Evolutionary conservation across 768 basidiomycete genomes (phyloP), one percentile per base, ranked within the genome.

Genomic region (Lactifluus pinguis): DNA sequence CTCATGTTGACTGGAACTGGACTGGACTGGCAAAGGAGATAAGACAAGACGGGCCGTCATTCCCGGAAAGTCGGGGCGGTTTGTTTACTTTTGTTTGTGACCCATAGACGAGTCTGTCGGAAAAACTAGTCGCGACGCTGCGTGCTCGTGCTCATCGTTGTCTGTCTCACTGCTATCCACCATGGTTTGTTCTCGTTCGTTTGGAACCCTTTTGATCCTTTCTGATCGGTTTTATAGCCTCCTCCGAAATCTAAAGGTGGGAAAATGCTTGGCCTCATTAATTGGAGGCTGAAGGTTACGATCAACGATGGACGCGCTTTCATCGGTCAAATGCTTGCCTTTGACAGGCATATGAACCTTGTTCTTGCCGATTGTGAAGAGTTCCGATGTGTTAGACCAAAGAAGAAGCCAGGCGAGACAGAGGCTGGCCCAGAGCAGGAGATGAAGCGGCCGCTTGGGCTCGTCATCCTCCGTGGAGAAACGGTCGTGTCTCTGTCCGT

Each of bases 331-430:
- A 97, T 98, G 92, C 88, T 99, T 73, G 97, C 97, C 55, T 99
- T 98, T 73, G 97, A 99, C 78, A 87, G 91, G 70, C 97, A 99
- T 76, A 99, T 98, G 97, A 99, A 99, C 76, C 80, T 99, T 68
- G 97, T 99, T 49, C 77, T 99, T 57, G 94, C 95, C 15, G 97
- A 98, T 68, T 98, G 95, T 71, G 97, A 99, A 74, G 97, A 99
- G 75, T 99, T 98, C 72, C 78, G 97, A 69, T 85, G 89, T 65
- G 86, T 98, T 45, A 78, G 89, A 65, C 88, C 89, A 42, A 98
- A 98, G 80, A 93, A 93, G 79, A 90, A 95, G 77, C 71, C 83
- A 14, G 90, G 89, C 30, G 86, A 84, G 75, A 74, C 70, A 42
- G 90, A 86, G 71, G 80, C 83, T 4, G 83, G 82, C 7, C 83